phyloP scores from a whole-genome alignment of 495 filamentous ascomycete species.

The Penicillium turbatum region DNA sequence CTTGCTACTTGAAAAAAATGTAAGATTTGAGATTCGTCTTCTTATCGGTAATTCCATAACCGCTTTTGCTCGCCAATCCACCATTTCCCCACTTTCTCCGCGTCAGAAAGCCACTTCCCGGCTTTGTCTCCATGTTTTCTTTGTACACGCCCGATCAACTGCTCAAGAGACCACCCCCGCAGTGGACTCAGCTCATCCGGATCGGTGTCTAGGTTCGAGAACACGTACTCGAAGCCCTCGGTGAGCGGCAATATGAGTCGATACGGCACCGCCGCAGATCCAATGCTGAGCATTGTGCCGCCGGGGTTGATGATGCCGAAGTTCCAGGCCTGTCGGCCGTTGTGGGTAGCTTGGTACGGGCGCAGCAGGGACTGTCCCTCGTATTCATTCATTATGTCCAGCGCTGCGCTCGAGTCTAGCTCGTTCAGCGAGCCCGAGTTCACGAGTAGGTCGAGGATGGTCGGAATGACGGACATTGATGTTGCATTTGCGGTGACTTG shows the following conservation, averaged over 20 bases:
- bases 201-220: slow-evolving; percentile 33
- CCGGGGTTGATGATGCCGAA: slow-evolving; percentile 47
- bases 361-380: slow-evolving; percentile 46
- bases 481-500: slow-evolving; percentile 39
- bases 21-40: background rate
- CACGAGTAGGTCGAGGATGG: slow-evolving; percentile 44
- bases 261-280: slow-evolving; percentile 37
- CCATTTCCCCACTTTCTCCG: slow-evolving; percentile 36
- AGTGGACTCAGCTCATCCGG: slow-evolving; percentile 32
- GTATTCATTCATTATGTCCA: slow-evolving; percentile 38
- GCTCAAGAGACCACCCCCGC: slow-evolving; percentile 29
- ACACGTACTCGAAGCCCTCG: slow-evolving; percentile 35
- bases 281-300: slow-evolving; percentile 38
- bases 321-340: slow-evolving; percentile 38
- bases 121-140: slow-evolving; percentile 32
- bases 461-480: slow-evolving; percentile 40
- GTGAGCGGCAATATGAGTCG: slow-evolving; percentile 40
- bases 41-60: slow-evolving; percentile 26
- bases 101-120: slow-evolving; percentile 35
- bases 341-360: slow-evolving; percentile 30
- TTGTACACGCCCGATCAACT: slow-evolving; percentile 24
- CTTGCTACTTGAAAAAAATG: background rate
- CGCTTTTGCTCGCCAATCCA: slow-evolving; percentile 33
- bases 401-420: slow-evolving; percentile 24
- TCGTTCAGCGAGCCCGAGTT: slow-evolving; percentile 36